These are phyloP conservation scores for Daldinia sp. DNA, from an alignment of 2,329 filamentous ascomycete genomes.

Conservation along the genomic window DNA sequence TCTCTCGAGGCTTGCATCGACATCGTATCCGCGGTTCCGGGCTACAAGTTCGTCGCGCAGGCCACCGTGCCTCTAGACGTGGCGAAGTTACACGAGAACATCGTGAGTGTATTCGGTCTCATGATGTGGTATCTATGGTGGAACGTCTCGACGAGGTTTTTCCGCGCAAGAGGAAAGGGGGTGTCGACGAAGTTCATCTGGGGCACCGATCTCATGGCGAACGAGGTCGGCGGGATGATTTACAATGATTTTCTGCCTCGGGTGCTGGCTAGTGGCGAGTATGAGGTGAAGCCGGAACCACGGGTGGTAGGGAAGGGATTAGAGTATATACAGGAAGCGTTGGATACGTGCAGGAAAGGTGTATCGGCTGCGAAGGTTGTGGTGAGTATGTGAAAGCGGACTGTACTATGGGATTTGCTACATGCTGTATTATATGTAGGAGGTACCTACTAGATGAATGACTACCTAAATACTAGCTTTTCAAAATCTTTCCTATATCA, in stretches of 20 bases:
- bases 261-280: slow-evolving; percentile 41
- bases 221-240: slow-evolving; percentile 38
- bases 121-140: slow-evolving; percentile 8
- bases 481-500: neutral
- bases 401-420: neutral
- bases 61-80: slow-evolving; percentile 3
- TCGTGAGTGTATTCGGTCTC: neutral
- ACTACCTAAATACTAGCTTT: no score
- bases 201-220: slow-evolving; percentile 17
- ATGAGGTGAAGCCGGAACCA: slow-evolving; percentile 43
- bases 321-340: slow-evolving; percentile 25
- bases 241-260: slow-evolving; percentile 43
- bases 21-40: slow-evolving; percentile 21
- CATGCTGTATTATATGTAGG: neutral
- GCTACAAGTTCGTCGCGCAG: slow-evolving; percentile 35
- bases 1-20: slow-evolving; percentile 36
- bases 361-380: slow-evolving; percentile 36
- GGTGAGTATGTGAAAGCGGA: slow-evolving; percentile 6
- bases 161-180: slow-evolving; percentile 13
- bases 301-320: slow-evolving; percentile 40
- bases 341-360: slow-evolving; percentile 24
- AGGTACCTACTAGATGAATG: no score
- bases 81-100: neutral
- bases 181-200: slow-evolving; percentile 36
- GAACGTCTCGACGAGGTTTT: slow-evolving; percentile 11